Percentiles rank a stretch among this genome's conserved stretches.
Conservation (phyloP, 139 green algal genomes). For the Astrephomene gubernaculifera region DNA sequence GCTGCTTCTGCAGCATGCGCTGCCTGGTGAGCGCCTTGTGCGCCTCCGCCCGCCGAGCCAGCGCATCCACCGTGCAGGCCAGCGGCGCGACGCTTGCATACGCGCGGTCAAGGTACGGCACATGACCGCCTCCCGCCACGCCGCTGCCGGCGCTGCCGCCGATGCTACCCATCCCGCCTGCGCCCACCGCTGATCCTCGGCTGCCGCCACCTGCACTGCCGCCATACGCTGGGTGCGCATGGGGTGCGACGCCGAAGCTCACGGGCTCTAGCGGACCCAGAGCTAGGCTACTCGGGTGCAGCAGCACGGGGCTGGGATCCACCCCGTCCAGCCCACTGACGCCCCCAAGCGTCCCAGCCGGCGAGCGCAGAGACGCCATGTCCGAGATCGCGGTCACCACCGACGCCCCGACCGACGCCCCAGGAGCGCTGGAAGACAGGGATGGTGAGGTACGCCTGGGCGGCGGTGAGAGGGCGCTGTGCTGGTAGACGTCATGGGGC, state of each 20-base stretch:
- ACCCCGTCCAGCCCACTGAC: no score
- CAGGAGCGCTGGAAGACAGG: no score
- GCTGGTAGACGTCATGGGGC: constrained; percentile 21
- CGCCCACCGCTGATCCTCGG: no score
- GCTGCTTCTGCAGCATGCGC: constrained; percentile 10
- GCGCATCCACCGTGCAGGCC: constrained; percentile 12
- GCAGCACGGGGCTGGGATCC: no score
- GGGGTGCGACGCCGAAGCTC: no score
- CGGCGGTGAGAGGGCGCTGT: constrained; percentile 17
- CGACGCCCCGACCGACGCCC: no score
- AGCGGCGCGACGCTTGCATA: constrained; percentile 5
- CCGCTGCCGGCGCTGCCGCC: neutral
- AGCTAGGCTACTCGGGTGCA: no score
- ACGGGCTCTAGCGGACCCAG: no score
- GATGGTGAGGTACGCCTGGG: no score
- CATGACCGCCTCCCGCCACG: neutral
- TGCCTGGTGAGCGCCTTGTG: constrained; percentile 40
- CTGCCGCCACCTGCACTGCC: no score
- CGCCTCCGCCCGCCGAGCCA: constrained; percentile 31
- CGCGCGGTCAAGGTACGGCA: constrained; percentile 32
- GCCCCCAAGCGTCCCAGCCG: neutral
- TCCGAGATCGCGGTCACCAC: neutral
- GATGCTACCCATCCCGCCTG: no score
- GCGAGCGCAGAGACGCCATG: neutral
- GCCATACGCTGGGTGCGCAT: no score